phyloP scores from a whole-genome alignment of 495 filamentous ascomycete genomes.

The Bryoglossum gracile region DNA sequence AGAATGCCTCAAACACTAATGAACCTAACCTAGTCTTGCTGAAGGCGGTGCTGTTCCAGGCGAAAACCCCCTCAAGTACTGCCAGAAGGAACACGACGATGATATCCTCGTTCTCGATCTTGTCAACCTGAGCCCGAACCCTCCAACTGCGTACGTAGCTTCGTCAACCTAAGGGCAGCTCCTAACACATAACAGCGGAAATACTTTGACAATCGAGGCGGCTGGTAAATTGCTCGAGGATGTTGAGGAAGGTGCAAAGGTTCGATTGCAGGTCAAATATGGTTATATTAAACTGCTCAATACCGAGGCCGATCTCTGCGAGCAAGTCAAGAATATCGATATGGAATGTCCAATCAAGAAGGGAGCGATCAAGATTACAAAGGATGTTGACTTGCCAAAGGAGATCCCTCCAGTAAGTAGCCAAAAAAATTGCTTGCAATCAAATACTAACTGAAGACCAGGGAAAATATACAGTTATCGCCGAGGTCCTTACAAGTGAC shows the following conservation, averaged over 20 bases:
- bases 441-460: constrained; percentile 37
- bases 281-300: constrained; percentile 84
- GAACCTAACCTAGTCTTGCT: too few species aligned
- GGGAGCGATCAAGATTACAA: constrained; percentile 63
- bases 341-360: constrained; percentile 79
- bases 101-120: constrained; percentile 61
- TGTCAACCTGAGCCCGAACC: constrained; percentile 79
- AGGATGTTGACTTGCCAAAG: constrained; percentile 76
- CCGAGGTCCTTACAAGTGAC: constrained; percentile 71
- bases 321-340: constrained; percentile 80
- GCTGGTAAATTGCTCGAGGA: constrained; percentile 58
- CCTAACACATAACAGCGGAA: constrained; percentile 49
- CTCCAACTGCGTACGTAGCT: constrained; percentile 77
- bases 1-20: too few species aligned
- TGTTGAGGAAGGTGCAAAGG: constrained; percentile 69
- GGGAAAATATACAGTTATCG: constrained; percentile 84
- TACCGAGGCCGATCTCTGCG: constrained; percentile 73
- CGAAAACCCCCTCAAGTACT: constrained; percentile 70
- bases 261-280: constrained; percentile 83
- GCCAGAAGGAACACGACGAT: constrained; percentile 51
- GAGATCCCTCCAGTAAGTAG: constrained; percentile 79
- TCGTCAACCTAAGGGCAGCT: too few species aligned
- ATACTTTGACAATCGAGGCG: constrained; percentile 71
- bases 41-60: constrained; percentile 53
- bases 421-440: not conserved